phyloP scores from a whole-genome alignment of 2,329 filamentous ascomycete genomes.

The Nigrospora oryzae region DNA sequence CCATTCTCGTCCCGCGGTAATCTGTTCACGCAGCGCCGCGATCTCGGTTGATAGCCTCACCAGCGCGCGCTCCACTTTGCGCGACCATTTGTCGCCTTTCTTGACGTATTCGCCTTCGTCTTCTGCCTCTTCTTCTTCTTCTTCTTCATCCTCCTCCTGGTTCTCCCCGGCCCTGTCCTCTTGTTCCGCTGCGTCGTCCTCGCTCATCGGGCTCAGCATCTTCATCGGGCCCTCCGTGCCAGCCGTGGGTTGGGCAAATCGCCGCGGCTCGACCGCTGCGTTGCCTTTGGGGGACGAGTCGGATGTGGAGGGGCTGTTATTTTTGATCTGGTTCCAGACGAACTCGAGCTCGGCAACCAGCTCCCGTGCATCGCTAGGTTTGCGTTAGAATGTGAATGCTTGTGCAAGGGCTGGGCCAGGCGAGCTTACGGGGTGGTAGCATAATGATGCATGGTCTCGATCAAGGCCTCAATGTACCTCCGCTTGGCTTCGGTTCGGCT shows the following conservation, averaged over 20 bases:
- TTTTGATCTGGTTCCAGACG: conserved; percentile 97
- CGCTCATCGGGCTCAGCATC: conserved; percentile 77
- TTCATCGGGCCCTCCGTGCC: conserved; percentile 52
- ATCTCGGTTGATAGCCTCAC: conserved; percentile 89
- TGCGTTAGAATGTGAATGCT: neutral
- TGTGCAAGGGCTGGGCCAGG: neutral
- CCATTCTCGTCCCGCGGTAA: conserved; percentile 68
- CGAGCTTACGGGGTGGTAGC: conserved; percentile 67
- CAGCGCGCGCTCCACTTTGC: conserved; percentile 74
- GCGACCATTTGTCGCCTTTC: conserved; percentile 59
- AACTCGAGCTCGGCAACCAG: conserved; percentile 95
- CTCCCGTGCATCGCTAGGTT: conserved; percentile 64
- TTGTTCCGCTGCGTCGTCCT: conserved; percentile 62
- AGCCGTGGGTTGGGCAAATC: conserved; percentile 35
- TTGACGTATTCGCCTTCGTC: conserved; percentile 28
- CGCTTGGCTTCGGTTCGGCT: conserved; percentile 88
- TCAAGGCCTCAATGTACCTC: conserved; percentile 85
- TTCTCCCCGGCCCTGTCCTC: conserved; percentile 42
- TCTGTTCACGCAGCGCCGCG: conserved; percentile 83
- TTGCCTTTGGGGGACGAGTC: conserved; percentile 42
- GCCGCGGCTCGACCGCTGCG: conserved; percentile 28
- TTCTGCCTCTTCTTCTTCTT: conserved; percentile 27
- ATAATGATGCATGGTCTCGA: conserved; percentile 95
- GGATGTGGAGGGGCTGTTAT: conserved; percentile 62
- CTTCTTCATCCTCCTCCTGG: conserved; percentile 29